These are phyloP conservation scores for Chlamydomonas asymmetrica DNA, from an alignment of 139 green algal species.

Conservation along the genomic window DNA sequence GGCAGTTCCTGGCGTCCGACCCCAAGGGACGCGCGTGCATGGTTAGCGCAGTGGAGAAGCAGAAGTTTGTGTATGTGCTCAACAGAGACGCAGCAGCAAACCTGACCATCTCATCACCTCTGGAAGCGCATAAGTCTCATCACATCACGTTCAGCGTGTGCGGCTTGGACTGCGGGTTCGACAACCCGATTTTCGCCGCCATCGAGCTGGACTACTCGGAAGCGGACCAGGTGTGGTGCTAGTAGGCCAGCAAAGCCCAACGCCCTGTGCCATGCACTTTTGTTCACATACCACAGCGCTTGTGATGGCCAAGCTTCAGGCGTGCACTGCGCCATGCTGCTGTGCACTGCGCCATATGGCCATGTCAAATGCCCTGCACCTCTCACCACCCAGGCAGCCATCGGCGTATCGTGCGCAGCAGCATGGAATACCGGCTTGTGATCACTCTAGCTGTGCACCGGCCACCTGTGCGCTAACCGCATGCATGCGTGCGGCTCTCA, in stretches of 20 bases:
- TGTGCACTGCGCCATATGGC: no score
- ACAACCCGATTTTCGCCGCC: constrained; percentile 98
- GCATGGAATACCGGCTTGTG: no score
- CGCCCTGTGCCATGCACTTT: no score
- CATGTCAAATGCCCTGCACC: no score
- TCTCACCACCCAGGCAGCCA: no score
- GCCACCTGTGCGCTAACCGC: no score
- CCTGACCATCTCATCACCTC: constrained; percentile 95
- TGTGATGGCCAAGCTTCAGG: no score
- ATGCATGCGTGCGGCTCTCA: no score
- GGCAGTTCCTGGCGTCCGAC: constrained; percentile 90
- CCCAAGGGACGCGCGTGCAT: constrained; percentile 95
- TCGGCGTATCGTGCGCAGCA: no score
- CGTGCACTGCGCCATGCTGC: no score
- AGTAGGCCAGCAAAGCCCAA: background rate
- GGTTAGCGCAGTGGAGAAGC: constrained; percentile 93
- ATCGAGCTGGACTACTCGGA: constrained; percentile 98
- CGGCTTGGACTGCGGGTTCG: constrained; percentile 95
- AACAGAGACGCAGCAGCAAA: constrained; percentile 93
- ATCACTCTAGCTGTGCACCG: no score
- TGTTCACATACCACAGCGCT: no score
- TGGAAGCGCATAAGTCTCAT: constrained; percentile 96
- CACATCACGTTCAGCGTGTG: constrained; percentile 82
- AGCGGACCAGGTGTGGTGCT: constrained; percentile 74
- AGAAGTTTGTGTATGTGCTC: constrained; percentile 99